Base-by-base conservation (phyloP, 2,329 filamentous ascomycete species). In the Penicillium sp. region DNA sequence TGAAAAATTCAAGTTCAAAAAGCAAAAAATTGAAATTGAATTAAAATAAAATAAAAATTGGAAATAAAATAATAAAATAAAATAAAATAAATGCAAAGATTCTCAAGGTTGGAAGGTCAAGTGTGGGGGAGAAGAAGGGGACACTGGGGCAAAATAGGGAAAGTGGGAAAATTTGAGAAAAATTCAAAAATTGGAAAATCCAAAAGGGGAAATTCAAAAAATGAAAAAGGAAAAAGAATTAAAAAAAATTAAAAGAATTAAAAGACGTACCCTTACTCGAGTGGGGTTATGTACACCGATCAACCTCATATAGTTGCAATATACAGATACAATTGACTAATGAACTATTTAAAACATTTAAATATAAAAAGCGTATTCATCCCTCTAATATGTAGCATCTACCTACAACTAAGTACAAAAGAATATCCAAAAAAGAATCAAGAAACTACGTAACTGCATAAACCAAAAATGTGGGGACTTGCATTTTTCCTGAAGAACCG, bases 91-190 rank as follows among this genome's bases (percentile, higher is more conserved):
- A 52, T 53, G 59, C 53, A 61, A 50, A 48, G 39, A 58, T 39
- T 47, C 44, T 53, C 42, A 55, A 58, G 29, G 50, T 51, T 53
- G n/a, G 23, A 50, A 48, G 48, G 27, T 47, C n/a, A 42, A 54
- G 23, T 63, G 65, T 68, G 68, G 66, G 65, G 66, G 60, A 66
- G 78, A 76, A 73, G 60, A 58, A 25, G 54, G 36, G 41, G 70
- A 67, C 57, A 65, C 59, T 25, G 65, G 71, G 59, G 70, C 64
- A 17, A 68, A 74, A 61, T 29, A 45, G 38, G 44, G 63, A 59
- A 66, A 58, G 53, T 58, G 60, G 60, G 59, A 53, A 58, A 44
- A 44, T 48, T 31, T 31, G 3, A 19, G 25, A 6, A 33, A 60
- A 53, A 58, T 38, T 48, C 6, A 13, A 21, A 38, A 43, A 53